Evolutionary conservation across 176 grass and related monocot genomes (phyloP).

Genomic region (Dactylis glomerata): DNA sequence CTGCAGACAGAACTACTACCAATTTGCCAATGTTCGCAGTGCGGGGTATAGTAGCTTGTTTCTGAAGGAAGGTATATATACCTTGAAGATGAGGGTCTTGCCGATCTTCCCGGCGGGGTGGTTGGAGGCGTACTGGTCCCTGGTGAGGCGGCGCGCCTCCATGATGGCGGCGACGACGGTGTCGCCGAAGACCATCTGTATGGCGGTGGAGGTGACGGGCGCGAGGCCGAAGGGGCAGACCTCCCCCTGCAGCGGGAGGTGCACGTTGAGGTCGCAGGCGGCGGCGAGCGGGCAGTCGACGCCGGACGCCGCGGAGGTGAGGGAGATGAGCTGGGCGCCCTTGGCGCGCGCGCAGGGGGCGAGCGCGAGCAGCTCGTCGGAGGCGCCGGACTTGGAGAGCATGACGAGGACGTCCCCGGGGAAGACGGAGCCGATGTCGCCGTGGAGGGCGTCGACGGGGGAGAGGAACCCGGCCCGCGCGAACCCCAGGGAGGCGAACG

Average conservation of each 20-base stretch:
- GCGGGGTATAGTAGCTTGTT: background rate
- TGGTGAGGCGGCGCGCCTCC: conserved; percentile 55
- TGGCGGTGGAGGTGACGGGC: conserved; percentile 77
- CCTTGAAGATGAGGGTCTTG: conserved; percentile 96
- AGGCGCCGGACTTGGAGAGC: conserved; percentile 91
- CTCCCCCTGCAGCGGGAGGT: conserved; percentile 94
- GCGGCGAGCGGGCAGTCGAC: conserved; percentile 54
- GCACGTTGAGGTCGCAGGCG: conserved; percentile 81
- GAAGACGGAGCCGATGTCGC: conserved; percentile 83
- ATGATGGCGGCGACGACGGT: conserved; percentile 85
- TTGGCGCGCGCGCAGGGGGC: conserved; percentile 83
- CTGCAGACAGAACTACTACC: background rate
- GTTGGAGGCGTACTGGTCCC: conserved; percentile 80
- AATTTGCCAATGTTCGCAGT: background rate
- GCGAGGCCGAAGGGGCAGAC: conserved; percentile 91
- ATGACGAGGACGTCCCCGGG: conserved; percentile 73
- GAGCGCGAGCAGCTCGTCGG: conserved; percentile 82
- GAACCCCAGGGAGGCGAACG: conserved; percentile 78
- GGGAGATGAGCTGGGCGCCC: conserved; percentile 66
- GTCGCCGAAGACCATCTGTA: conserved; percentile 93
- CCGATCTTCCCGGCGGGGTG: conserved; percentile 97
- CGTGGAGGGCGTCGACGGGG: conserved; percentile 91
- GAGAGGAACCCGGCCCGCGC: conserved; percentile 65
- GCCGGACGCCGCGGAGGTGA: conserved; percentile 64
- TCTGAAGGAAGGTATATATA: conserved; percentile 25